Evolutionary conservation across 768 basidiomycete genomes (phyloP).

Genomic region (Lactarius sp.): DNA sequence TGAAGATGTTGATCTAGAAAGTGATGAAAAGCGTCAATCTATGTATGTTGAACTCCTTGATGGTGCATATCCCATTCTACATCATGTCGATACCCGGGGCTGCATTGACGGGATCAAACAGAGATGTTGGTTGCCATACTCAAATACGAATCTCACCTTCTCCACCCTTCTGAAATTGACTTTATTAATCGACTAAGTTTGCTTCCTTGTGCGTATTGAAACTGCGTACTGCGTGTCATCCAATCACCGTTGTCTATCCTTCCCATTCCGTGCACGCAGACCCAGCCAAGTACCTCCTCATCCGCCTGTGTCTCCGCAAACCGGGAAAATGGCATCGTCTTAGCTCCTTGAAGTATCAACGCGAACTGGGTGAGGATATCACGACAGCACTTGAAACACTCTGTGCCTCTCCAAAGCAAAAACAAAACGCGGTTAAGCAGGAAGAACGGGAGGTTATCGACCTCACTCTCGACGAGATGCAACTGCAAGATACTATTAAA

Average conservation of each 20-base stretch:
- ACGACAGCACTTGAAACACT: conserved; percentile 42
- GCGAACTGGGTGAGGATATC: conserved; percentile 40
- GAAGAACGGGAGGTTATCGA: conserved; percentile 36
- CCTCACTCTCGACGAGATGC: conserved; percentile 33
- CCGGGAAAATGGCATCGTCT: conserved; percentile 50
- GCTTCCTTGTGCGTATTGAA: conserved; percentile 45
- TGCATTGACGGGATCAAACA: conserved; percentile 26
- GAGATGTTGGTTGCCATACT: conserved; percentile 56
- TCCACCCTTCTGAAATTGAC: conserved; percentile 43
- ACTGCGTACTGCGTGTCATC: background rate
- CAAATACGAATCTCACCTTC: conserved; percentile 46
- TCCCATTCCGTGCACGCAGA: conserved; percentile 34
- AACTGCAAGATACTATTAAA: conserved; percentile 10
- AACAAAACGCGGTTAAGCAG: conserved; percentile 19
- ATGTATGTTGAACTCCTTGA: conserved; percentile 44
- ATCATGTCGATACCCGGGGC: background rate
- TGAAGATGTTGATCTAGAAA: conserved; percentile 13
- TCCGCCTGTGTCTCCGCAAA: conserved; percentile 59
- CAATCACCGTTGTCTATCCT: background rate
- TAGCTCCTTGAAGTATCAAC: conserved; percentile 39
- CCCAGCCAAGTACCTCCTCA: conserved; percentile 55
- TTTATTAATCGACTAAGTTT: conserved; percentile 40
- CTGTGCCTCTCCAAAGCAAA: conserved; percentile 31
- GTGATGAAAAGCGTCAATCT: conserved; percentile 27
- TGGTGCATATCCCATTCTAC: conserved; percentile 29